Base-by-base conservation (phyloP, 73 alveolate genomes). In the Stentor coeruleus region DNA sequence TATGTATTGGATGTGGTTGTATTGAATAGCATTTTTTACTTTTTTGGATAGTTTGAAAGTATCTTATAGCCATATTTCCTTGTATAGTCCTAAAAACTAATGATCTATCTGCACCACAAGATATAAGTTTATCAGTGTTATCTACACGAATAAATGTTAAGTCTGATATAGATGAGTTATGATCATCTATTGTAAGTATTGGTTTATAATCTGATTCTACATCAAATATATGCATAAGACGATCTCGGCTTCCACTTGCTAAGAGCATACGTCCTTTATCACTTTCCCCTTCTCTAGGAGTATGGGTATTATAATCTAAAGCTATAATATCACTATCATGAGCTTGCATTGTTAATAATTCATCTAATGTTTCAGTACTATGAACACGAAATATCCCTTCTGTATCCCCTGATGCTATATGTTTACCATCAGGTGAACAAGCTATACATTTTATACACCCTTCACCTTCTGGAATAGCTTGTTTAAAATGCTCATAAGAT, bases 71-170 rank as follows among this genome's bases (percentile, higher is more conserved):
- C 26, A 73, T 76, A 14, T 74, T 85, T 40, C 82, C 66, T 55
- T 91, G 84, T 59, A 86, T 37, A 59, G 83, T 88, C 81, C 98
- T 85, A 59, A 86, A 86, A 2, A 93, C 85, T 31, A 93, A 81
- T 6, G 86, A 58, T 79, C 84, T 91, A 82, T 93, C 98, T 15
- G 91, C 91, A 0, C 96, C 98, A 81, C 93, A 85, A 72, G 93
- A 82, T 15, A 91, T 81, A 3, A 91, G 84, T 77, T 84, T 91
- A 36, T 38, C 80, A 38, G 1, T 20, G 26, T 84, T 89, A 1
- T 73, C 59, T 41, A 74, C 85, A 49, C 60, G 83, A 55, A 89
- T 86, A 59, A 93, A 93, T 84, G 87, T 91, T 3, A 93, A 84
- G 57, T 91, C 84, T 2, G 92, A 82, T 3, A 93, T 87, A 35